These are phyloP conservation scores for Mucor circinelloides DNA, from an alignment of 371 early-diverging fungal genomes.

Conservation along the genomic window DNA sequence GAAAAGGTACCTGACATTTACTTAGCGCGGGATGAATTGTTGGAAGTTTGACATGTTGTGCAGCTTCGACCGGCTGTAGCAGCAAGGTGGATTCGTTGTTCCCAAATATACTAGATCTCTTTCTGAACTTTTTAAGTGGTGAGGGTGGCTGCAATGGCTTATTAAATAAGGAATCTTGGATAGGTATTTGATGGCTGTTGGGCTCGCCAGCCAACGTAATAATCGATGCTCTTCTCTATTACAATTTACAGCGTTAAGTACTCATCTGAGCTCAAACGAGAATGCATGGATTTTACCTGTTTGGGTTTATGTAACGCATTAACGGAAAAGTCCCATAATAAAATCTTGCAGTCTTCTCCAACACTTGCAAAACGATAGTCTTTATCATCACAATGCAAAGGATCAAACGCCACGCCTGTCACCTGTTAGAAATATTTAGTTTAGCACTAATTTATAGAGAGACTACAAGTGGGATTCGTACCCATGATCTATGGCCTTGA, in stretches of 20 bases:
- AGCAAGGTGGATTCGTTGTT: background rate
- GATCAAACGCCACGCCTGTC: constrained; percentile 86
- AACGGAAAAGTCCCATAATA: constrained; percentile 90
- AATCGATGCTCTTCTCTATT: background rate
- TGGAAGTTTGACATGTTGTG: constrained; percentile 30
- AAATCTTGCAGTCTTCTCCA: constrained; percentile 77
- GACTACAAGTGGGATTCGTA: constrained; percentile 14
- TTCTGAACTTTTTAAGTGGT: background rate
- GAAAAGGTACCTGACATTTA: constrained; percentile 73
- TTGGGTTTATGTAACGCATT: constrained; percentile 71
- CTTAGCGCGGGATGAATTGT: constrained; percentile 65
- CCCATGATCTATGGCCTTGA: constrained; percentile 93
- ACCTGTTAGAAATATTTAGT: constrained; percentile 39
- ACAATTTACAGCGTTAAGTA: background rate
- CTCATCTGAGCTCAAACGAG: background rate
- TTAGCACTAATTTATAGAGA: background rate
- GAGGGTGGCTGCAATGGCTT: background rate
- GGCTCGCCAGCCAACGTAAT: background rate
- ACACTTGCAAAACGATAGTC: constrained; percentile 77
- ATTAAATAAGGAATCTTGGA: background rate
- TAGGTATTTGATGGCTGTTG: background rate
- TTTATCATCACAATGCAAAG: constrained; percentile 76
- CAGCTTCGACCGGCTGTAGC: constrained; percentile 11
- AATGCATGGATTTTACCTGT: constrained; percentile 39
- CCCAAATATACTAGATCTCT: constrained; percentile 1